Percentiles rank a stretch among this genome's conserved stretches.
phyloP scores from a whole-genome alignment of 371 early-diverging fungal species.

The Mortierella sp. region DNA sequence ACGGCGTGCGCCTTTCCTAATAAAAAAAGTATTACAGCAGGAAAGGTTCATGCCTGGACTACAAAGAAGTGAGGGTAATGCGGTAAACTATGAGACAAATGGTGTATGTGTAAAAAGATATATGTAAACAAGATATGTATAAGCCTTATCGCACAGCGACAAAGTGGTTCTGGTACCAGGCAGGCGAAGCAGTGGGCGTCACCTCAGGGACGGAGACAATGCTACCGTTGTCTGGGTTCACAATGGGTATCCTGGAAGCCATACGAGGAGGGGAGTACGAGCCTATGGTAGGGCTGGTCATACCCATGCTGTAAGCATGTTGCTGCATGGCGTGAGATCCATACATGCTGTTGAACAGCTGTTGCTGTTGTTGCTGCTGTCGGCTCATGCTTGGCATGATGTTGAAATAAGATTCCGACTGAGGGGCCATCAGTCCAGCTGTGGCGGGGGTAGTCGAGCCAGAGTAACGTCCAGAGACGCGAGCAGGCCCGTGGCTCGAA shows the following conservation, averaged over 20 bases:
- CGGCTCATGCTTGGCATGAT: conserved; percentile 24
- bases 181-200: conserved; percentile 23
- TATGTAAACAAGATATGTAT: not conserved
- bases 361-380: conserved; percentile 38
- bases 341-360: conserved; percentile 41
- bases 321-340: conserved; percentile 30
- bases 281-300: conserved; percentile 31
- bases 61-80: too few species aligned
- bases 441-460: conserved; percentile 39
- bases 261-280: conserved; percentile 47
- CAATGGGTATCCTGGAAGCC: conserved; percentile 46
- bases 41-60: too few species aligned
- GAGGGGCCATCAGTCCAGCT: conserved; percentile 30
- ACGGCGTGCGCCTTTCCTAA: too few species aligned
- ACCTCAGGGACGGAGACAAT: conserved; percentile 39
- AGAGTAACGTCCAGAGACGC: conserved; percentile 24
- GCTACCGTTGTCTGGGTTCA: conserved; percentile 46
- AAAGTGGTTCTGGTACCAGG: conserved; percentile 52
- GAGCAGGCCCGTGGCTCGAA: conserved; percentile 7
- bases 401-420: conserved; percentile 42
- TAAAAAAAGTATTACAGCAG: too few species aligned
- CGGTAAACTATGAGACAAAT: conserved; percentile 9
- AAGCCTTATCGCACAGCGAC: conserved; percentile 51
- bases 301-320: conserved; percentile 36
- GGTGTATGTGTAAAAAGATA: not conserved